Conservation (phyloP, 2,329 filamentous ascomycete species). For the Cucurbitaria berberidis region DNA sequence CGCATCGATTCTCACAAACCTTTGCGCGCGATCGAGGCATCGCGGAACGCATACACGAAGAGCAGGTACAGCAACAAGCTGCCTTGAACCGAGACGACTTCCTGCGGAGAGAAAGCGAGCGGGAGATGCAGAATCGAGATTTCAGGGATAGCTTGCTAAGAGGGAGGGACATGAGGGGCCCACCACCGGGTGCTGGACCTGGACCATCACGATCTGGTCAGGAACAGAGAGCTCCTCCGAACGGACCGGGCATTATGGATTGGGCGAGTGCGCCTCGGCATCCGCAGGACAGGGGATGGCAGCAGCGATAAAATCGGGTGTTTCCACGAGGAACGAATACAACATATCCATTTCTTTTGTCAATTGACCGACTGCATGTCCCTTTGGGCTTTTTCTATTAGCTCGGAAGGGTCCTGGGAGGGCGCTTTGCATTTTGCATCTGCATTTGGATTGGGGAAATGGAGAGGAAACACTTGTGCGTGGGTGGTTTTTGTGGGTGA, state of each 20-base stretch:
- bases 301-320: neutral
- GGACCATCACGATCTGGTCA: slow-evolving; percentile 12
- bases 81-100: slow-evolving; percentile 32
- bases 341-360: neutral
- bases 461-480: no score
- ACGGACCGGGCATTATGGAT: slow-evolving; percentile 21
- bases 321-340: neutral
- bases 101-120: slow-evolving; percentile 28
- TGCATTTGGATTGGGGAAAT: no score
- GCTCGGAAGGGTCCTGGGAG: no score
- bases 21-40: slow-evolving; percentile 34
- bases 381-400: no score
- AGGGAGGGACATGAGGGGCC: slow-evolving; percentile 24
- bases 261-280: slow-evolving; percentile 29
- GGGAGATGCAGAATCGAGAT: slow-evolving; percentile 28
- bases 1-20: slow-evolving; percentile 30
- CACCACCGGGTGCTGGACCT: slow-evolving; percentile 18
- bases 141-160: slow-evolving; percentile 30
- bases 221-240: slow-evolving; percentile 19
- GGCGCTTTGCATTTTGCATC: no score
- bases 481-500: no score
- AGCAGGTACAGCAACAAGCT: slow-evolving; percentile 34
- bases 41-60: slow-evolving; percentile 40
- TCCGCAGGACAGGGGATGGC: slow-evolving; percentile 26
- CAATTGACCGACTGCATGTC: neutral